phyloP scores from a whole-genome alignment of 768 basidiomycete species.

The Pleurotus sapidus region DNA sequence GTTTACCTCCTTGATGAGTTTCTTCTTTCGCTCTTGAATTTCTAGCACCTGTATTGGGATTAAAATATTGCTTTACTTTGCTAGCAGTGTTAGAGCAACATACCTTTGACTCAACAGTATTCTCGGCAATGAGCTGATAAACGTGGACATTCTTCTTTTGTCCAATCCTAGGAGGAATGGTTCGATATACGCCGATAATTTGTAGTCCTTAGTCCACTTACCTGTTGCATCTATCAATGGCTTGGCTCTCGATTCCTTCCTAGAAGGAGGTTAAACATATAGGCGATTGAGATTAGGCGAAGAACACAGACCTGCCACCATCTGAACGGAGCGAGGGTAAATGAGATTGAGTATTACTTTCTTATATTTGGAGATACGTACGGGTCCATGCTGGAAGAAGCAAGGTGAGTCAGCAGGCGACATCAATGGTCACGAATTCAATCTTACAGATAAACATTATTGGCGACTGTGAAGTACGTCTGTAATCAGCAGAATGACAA shows the following conservation, averaged over 20 bases:
- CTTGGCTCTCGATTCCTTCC: conserved; percentile 84
- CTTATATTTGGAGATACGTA: conserved; percentile 35
- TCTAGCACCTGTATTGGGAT: conserved; percentile 51
- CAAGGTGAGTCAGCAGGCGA: conserved; percentile 6
- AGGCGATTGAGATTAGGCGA: not conserved
- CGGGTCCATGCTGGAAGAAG: conserved; percentile 70
- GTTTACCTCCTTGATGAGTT: conserved; percentile 66
- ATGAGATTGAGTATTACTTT: not conserved
- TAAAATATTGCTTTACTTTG: not conserved
- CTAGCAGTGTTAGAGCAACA: not conserved
- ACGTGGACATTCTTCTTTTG: conserved; percentile 83
- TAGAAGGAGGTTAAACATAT: conserved; percentile 21
- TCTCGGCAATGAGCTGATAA: conserved; percentile 86
- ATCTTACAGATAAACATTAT: conserved; percentile 78
- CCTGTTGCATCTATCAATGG: conserved; percentile 74
- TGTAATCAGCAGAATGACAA: not conserved
- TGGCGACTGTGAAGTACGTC: conserved; percentile 48
- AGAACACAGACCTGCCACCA: conserved; percentile 65
- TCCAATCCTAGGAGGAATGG: conserved; percentile 49
- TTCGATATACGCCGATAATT: not conserved
- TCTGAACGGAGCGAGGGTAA: conserved; percentile 29
- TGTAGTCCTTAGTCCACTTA: not conserved
- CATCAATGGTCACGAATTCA: not conserved
- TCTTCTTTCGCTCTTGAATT: conserved; percentile 85
- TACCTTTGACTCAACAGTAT: conserved; percentile 86